phyloP scores from a whole-genome alignment of 352 stramenopile genomes.

The Blastocystis sp. region DNA sequence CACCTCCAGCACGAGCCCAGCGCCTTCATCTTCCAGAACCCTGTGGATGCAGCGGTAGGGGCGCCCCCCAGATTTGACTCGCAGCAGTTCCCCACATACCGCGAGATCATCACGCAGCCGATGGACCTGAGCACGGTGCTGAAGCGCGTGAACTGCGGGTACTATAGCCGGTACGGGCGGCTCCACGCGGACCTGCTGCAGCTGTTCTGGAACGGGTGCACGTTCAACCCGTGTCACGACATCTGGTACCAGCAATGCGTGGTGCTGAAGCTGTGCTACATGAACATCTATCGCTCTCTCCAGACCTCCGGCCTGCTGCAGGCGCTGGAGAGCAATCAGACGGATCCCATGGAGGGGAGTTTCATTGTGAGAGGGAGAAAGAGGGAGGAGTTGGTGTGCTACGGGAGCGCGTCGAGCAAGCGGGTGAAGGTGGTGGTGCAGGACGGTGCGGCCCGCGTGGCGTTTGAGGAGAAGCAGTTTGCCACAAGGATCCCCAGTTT shows the following conservation, averaged over 20 bases:
- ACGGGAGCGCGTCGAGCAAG: not conserved
- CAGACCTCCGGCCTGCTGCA: not conserved
- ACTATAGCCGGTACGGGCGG: slow-evolving; percentile 8
- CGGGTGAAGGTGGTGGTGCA: not conserved
- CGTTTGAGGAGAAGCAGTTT: not conserved
- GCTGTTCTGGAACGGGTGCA: slow-evolving; percentile 59
- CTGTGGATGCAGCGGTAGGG: not conserved
- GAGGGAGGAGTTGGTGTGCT: not conserved
- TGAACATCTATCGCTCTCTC: slow-evolving; percentile 33
- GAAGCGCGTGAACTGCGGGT: slow-evolving; percentile 11
- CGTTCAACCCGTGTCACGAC: slow-evolving; percentile 47
- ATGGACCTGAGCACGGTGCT: slow-evolving; percentile 56
- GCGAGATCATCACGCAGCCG: slow-evolving; percentile 23
- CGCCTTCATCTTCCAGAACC: slow-evolving; percentile 49
- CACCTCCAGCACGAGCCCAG: slow-evolving; percentile 52
- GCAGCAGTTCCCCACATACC: slow-evolving; percentile 35
- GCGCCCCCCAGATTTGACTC: not conserved
- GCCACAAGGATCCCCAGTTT: not conserved
- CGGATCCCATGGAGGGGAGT: not conserved
- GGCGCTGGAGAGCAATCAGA: not conserved
- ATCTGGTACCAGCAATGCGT: slow-evolving; percentile 68
- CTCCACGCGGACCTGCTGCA: slow-evolving; percentile 37
- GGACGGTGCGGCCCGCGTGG: not conserved
- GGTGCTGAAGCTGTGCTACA: slow-evolving; percentile 62
- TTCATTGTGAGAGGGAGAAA: slow-evolving; percentile 7